phyloP scores from a whole-genome alignment of 2,329 filamentous ascomycete genomes.

The Sporothrix protearum region DNA sequence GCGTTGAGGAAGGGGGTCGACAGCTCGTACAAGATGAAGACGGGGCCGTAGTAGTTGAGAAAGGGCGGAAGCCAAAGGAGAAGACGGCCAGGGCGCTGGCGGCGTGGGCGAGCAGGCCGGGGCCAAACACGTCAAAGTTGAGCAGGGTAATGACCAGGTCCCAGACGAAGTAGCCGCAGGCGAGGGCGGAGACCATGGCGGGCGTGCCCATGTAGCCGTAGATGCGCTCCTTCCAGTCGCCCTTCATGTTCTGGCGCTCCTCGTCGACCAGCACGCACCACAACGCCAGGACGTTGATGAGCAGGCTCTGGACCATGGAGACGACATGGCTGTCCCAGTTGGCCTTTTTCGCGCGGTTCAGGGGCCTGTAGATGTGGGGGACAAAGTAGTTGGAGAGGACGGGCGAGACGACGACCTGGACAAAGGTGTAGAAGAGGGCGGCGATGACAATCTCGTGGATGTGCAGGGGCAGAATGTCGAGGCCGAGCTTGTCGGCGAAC shows the following conservation, averaged over 20 bases:
- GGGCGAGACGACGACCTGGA: constrained; percentile 66
- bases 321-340: constrained; percentile 88
- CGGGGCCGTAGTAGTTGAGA: constrained; percentile 74
- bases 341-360: constrained; percentile 61
- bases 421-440: constrained; percentile 64
- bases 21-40: constrained; percentile 84
- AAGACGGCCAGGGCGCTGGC: constrained; percentile 71
- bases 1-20: constrained; percentile 82
- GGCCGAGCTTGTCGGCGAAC: constrained; percentile 56
- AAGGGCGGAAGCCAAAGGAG: constrained; percentile 77
- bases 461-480: constrained; percentile 69
- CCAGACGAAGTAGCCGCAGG: constrained; percentile 81
- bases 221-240: constrained; percentile 58
- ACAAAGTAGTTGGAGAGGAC: constrained; percentile 60
- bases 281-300: constrained; percentile 70
- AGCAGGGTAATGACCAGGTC: constrained; percentile 67
- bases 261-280: constrained; percentile 68
- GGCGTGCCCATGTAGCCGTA: constrained; percentile 73
- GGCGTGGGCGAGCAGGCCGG: constrained; percentile 75
- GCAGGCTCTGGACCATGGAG: constrained; percentile 70
- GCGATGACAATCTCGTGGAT: constrained; percentile 71
- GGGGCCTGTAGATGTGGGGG: constrained; percentile 58
- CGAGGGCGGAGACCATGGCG: constrained; percentile 72
- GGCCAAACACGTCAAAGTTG: constrained; percentile 68
- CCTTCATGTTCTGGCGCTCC: constrained; percentile 62